Percentiles rank a stretch among this genome's conserved stretches.
Conservation (phyloP, 768 basidiomycete species). For the Tricholoma sp. region DNA sequence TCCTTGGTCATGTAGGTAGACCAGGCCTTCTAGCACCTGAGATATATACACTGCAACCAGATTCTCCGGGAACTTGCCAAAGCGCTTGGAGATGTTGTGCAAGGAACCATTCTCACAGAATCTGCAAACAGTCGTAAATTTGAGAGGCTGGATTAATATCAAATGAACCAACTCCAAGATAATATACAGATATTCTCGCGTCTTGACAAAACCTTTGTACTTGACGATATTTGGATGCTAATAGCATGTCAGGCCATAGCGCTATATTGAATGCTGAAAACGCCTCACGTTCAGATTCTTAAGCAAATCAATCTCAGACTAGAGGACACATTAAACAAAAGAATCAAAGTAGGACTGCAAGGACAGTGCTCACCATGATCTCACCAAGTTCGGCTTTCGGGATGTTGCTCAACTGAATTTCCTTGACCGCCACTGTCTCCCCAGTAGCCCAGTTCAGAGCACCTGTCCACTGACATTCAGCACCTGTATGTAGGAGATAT, state of each 20-base stretch:
- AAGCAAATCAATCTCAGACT: constrained; percentile 96
- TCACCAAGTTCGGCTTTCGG: constrained; percentile 91
- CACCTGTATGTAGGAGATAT: constrained; percentile 1
- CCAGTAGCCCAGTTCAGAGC: constrained; percentile 95
- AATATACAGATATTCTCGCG: constrained; percentile 91
- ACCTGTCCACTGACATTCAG: constrained; percentile 37
- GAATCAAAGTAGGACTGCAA: constrained; percentile 1
- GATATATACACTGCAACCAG: constrained; percentile 96
- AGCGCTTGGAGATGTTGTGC: constrained; percentile 92
- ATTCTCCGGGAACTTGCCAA: constrained; percentile 97
- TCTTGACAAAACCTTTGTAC: constrained; percentile 97
- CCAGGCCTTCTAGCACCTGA: constrained; percentile 91
- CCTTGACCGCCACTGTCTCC: constrained; percentile 98
- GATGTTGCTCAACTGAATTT: constrained; percentile 92
- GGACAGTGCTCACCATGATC: constrained; percentile 74
- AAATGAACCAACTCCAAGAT: constrained; percentile 74
- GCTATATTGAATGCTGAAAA: not conserved
- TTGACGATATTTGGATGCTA: constrained; percentile 98
- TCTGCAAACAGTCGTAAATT: constrained; percentile 28
- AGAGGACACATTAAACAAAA: constrained; percentile 15
- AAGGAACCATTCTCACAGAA: constrained; percentile 99
- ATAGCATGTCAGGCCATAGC: constrained; percentile 6
- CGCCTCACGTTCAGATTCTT: constrained; percentile 88
- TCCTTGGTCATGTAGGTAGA: constrained; percentile 98
- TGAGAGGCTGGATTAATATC: not conserved